Evolutionary conservation across 257 asterid species (phyloP), one percentile per base, ranked within the genome.

Genomic region (Solanum verrucosum): DNA sequence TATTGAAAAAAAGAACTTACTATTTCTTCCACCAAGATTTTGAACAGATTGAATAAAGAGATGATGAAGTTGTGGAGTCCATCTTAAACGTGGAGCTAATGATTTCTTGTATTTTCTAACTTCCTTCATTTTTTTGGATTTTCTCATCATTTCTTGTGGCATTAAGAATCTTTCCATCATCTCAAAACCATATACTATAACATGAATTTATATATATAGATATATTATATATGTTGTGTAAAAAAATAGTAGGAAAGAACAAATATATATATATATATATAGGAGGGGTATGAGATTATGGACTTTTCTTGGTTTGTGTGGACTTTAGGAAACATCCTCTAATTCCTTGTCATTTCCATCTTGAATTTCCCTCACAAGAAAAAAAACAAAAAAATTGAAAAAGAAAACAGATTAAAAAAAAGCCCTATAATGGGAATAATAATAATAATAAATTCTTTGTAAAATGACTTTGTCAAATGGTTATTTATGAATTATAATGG

Each of bases 51-150:
- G 89, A 71, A 86, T 79, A 84, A 91, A 91, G 87, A 85, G 91
- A 12, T 74, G 79, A 23, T 91, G 92, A 82, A 91, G 92, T 33
- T 91, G 90, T 59, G 92, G 88, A 65, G 92, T 86, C 92, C 92
- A 91, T 11, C 91, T 88, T 77, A 91, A 72, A 38, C 92, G 91
- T 21, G 91, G 91, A 75, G 49, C 74, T 12, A 71, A 71, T 5
- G 92, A 91, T 82, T 91, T 91, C 21, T 83, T 82, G 90, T 91
- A 91, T 18, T 63, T 84, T 75, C 92, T 75, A 6, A 89, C 89
- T 21, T 86, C 46, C 10, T 25, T 87, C 56, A 78, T 87, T 40
- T 60, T 46, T 5, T 21, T 27, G 1, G 9, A 79, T 10, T 4
- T 34, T 73, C 20, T 38, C 34, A 37, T 82, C 29, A 60, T 87